A percentile compares a stretch with the other conserved stretches of the same genome.
phyloP scores from a whole-genome alignment of 306 rosid species.

The Corylus avellana region DNA sequence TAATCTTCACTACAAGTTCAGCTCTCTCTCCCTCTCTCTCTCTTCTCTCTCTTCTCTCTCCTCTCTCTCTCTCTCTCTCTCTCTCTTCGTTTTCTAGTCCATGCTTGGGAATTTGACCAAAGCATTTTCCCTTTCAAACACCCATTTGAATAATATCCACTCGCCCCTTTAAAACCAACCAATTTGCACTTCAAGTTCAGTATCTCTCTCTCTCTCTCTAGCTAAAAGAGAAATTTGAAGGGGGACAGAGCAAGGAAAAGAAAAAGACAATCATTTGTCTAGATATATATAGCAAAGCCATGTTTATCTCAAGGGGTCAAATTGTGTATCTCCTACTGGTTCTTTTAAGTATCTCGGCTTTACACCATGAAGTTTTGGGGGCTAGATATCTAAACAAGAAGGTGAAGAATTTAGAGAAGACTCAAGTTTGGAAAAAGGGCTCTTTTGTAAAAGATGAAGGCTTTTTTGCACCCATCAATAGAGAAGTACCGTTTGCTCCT shows the following conservation, averaged over 20 bases:
- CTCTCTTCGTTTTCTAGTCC: conserved; percentile 4
- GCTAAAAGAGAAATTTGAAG: conserved; percentile 13
- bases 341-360: conserved; percentile 39
- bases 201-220: conserved; percentile 18
- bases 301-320: conserved; percentile 48
- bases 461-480: conserved; percentile 39
- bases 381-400: conserved; percentile 38
- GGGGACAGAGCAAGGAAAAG: conserved; percentile 10
- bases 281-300: conserved; percentile 20
- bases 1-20: neutral
- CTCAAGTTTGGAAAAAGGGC: conserved; percentile 33
- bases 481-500: conserved; percentile 77
- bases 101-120: conserved; percentile 25
- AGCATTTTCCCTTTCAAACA: conserved; percentile 23
- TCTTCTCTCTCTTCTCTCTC: neutral
- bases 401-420: conserved; percentile 28
- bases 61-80: neutral
- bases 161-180: conserved; percentile 13
- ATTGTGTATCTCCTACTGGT: conserved; percentile 40
- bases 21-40: neutral
- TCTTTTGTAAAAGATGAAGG: conserved; percentile 30
- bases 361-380: conserved; percentile 37
- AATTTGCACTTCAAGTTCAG: neutral
- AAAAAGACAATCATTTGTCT: neutral
- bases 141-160: neutral